phyloP scores from a whole-genome alignment of 495 filamentous ascomycete genomes.

The Neurospora sp. region DNA sequence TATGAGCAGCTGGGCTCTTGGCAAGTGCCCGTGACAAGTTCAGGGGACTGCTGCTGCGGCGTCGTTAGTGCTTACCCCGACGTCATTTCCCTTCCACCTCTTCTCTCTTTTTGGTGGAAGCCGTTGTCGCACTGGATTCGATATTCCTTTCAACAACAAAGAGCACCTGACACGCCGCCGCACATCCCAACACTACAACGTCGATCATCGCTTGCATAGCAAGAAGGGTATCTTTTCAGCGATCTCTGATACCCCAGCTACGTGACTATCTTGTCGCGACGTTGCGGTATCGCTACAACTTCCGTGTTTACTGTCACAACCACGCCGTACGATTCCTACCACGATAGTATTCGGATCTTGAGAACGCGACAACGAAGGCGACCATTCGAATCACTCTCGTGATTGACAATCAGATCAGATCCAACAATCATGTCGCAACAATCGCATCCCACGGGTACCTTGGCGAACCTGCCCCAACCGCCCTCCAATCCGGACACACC shows the following conservation, averaged over 20 bases:
- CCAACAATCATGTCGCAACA: slow-evolving; percentile 28
- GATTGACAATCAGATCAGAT: background rate
- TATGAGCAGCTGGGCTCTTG: background rate
- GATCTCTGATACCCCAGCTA: background rate
- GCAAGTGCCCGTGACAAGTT: background rate
- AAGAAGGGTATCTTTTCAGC: background rate
- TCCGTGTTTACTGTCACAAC: background rate
- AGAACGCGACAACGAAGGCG: background rate
- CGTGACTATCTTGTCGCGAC: background rate
- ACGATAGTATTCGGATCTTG: background rate
- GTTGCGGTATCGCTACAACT: background rate
- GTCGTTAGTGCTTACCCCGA: background rate
- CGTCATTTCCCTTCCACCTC: background rate
- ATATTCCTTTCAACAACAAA: background rate
- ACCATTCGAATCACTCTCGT: background rate
- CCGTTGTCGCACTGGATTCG: background rate
- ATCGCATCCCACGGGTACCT: slow-evolving; percentile 57
- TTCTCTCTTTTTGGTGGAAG: background rate
- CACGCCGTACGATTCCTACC: background rate
- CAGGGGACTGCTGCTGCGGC: background rate
- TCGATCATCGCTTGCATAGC: background rate
- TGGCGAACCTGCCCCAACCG: slow-evolving; percentile 63
- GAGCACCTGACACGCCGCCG: background rate
- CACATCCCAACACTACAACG: background rate
- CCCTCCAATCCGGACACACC: slow-evolving; percentile 81